Base-by-base conservation (phyloP, 1,284 basidiomycete species). In the Ceratorhiza oryzae-sativae region DNA sequence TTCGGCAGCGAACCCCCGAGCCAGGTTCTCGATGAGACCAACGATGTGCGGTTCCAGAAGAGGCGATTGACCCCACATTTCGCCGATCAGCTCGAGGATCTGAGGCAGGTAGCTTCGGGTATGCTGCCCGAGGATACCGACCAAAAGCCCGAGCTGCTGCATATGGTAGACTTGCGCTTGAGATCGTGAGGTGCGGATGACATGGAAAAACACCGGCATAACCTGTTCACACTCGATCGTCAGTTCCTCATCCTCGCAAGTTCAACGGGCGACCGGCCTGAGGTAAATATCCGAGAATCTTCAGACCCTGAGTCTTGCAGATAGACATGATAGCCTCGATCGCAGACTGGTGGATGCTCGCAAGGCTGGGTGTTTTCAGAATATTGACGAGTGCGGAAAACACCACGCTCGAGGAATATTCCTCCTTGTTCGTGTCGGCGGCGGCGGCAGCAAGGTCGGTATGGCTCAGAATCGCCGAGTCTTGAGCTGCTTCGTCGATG, bases 101-200 rank as follows among this genome's bases (percentile, higher is more conserved):
- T 92, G 90, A 1, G 88, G 86, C 73, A 94, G 90, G 80, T 94
- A 94, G 78, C 94, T 97, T 72, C 97, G 91, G 72, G 99, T 91
- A 80, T 99, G 97, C 80, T 98, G 95, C 81, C 97, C 97, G 84
- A 99, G 95, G 79, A 99, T 98, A 30, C 92, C 90, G 73, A 99
- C 93, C 59, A 99, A 87, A 77, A 98, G 97, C 10, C 96, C 94
- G 23, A 99, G 88, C 80, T 99, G 96, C 79, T 98, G 94, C 73
- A 98, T 85, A 83, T 98, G 96, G 79, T 96, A 97, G 71, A 97
- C 95, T 80, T 97, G 94, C 39, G 94, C 82, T 12, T 91, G 86
- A 39, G 95, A 86, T 42, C 80, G 82, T 59, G 93, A 93, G 46
- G 86, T 90, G 32, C 93, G 88, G 32, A 96, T 94, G 39, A 98